Evolutionary conservation across 1,284 basidiomycete genomes (phyloP), one percentile per base, ranked within the genome.

Genomic region (Austropuccinia psidii): DNA sequence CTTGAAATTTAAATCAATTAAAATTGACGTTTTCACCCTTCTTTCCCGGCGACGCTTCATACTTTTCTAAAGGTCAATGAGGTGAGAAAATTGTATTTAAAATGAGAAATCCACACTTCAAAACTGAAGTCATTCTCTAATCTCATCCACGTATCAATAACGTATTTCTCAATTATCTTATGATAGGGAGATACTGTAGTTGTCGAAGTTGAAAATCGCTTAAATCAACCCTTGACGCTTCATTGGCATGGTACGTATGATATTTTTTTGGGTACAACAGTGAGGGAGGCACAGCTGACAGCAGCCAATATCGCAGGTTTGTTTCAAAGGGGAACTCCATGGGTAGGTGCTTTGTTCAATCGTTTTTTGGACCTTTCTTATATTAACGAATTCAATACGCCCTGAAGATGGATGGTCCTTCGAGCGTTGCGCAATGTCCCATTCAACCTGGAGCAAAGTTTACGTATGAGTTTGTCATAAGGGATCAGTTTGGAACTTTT

Each of bases 371-470:
- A 11, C 11, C 50, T 15, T 11, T 29, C 24, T 54, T 9, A 0
- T 76, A 79, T 13, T 82, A 81, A 49, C 81, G 15, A 17, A 11
- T 15, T 37, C 17, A 29, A 27, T 8, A 54, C 9, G 11, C 11
- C 9, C 11, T 54, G 17, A n/a, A n/a, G 17, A 65, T 19, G 21
- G 31, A 60, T 33, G 2, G n/a, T 37, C 24, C 3, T 8, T 37
- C 68, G 19, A 66, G 70, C 17, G 65, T 85, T 9, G 83, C 80
- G 29, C 84, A 85, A 75, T 87, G 86, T 76, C 85, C 85, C 0
- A 85, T 87, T 74, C 81, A 84, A 0, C 79, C 75, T 74, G 81
- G 82, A 0, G 76, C 81, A n/a, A 81, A 80, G 11, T 86, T 85
- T 80, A 81, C 83, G 21, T 86, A 86, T 81, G 83, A 83, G 52